Evolutionary conservation across 2,329 filamentous ascomycete species (phyloP), one percentile per base, ranked within the genome.

Genomic region (Leptographium galeiforme): DNA sequence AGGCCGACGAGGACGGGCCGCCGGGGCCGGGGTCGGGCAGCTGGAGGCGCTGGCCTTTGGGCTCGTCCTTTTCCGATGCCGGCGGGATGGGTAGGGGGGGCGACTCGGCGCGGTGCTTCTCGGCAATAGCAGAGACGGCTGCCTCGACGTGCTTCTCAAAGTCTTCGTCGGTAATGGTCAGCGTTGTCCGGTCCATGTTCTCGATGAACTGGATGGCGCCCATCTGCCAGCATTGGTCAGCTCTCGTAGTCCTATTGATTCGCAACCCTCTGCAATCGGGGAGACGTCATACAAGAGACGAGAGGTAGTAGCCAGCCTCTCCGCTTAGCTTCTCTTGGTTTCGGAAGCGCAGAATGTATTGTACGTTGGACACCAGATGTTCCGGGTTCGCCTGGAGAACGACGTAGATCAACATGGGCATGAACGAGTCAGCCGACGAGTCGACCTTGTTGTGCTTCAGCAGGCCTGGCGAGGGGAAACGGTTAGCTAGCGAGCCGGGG

Each of bases 301-400:
- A 97, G 53, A 98, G 79, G 68, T 98, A 98, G 69, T 98, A 98
- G 13, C 93, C 93, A 14, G 93, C 91, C 72, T 98, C 93, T n/a
- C 93, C 93, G 30, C 87, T 87, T 1, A 98, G 81, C 67, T 97
- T 97, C 52, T 98, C 93, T 68, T 96, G 93, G 63, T 97, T 96
- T 51, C 93, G 82, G 72, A 98, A 98, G 47, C 94, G 84, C 51
- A 97, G 74, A 58, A 98, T 97, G 67, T 98, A 98, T 68, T 98
- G 93, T 4, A 98, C 88, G 66, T 98, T 98, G 55, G 90, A 96
- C 32, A 97, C 90, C 38, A 98, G 73, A 67, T 97, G 89, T 57
- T 96, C 90, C 0, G 93, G 93, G 61, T 95, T 96, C 46, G 89
- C 89, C 68, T 93, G 88, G 32, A 98, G 75, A 13, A 97, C 90